A percentile compares a stretch with the other conserved stretches of the same genome.
phyloP scores from a whole-genome alignment of 805 yeast genomes.

The Danielia oregonensis region DNA sequence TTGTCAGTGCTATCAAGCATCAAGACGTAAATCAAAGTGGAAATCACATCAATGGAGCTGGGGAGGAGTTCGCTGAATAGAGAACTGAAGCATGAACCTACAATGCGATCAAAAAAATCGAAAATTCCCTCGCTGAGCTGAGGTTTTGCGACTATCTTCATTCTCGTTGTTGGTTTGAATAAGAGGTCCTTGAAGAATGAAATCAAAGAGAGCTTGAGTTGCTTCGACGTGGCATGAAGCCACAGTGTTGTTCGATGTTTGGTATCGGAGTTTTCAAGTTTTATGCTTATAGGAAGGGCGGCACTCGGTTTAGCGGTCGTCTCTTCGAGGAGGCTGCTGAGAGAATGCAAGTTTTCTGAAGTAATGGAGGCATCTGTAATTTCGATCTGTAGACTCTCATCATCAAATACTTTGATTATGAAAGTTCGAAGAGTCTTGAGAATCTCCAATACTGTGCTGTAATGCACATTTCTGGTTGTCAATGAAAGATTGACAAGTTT shows the following conservation, averaged over 20 bases:
- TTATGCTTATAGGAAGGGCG: constrained; percentile 3
- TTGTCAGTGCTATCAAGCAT: not conserved
- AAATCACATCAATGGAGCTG: constrained; percentile 26
- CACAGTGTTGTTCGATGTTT: constrained; percentile 25
- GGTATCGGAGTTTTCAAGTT: constrained; percentile 3
- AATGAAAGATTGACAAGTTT: constrained; percentile 26
- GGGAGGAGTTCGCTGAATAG: constrained; percentile 30
- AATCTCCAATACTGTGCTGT: constrained; percentile 16
- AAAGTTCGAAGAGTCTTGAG: constrained; percentile 20
- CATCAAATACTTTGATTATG: constrained; percentile 30
- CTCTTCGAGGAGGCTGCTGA: constrained; percentile 3
- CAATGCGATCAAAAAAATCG: constrained; percentile 19
- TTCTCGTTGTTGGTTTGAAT: constrained; percentile 12
- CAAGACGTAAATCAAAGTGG: constrained; percentile 18
- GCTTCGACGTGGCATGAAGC: constrained; percentile 36
- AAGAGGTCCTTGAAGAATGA: constrained; percentile 29
- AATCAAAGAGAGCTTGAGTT: constrained; percentile 31
- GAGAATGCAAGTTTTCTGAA: constrained; percentile 1
- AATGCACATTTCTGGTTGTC: constrained; percentile 20
- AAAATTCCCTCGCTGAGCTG: constrained; percentile 21
- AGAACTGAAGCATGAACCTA: constrained; percentile 26
- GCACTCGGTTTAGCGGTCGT: not conserved
- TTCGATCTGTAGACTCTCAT: constrained; percentile 13
- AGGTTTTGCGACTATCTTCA: constrained; percentile 20
- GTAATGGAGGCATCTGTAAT: constrained; percentile 1